phyloP scores from a whole-genome alignment of 306 rosid species.

The Elaeagnus macrophylla region DNA sequence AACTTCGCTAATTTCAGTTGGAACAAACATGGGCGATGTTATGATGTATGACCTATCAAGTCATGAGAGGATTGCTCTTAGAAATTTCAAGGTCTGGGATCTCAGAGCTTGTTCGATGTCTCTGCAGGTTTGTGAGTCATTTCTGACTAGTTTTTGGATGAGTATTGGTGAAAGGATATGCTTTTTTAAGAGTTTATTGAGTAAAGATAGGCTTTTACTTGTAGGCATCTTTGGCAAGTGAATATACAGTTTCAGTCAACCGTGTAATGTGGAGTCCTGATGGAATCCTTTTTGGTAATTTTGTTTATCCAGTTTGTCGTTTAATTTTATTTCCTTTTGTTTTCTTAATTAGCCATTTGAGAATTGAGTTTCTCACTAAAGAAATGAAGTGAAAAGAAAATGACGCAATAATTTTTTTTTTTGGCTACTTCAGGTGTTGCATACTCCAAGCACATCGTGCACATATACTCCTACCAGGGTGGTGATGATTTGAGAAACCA shows the following conservation, averaged over 20 bases:
- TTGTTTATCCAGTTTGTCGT: constrained; percentile 2
- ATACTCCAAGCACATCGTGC: constrained; percentile 91
- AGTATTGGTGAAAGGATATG: constrained; percentile 13
- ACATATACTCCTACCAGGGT: constrained; percentile 80
- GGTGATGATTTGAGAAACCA: constrained; percentile 81
- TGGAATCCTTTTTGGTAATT: constrained; percentile 76
- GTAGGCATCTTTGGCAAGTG: constrained; percentile 71
- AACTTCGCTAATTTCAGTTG: constrained; percentile 46
- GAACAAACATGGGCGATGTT: constrained; percentile 87
- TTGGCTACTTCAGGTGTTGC: constrained; percentile 74
- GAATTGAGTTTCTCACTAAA: constrained; percentile 11
- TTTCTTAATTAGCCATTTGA: constrained; percentile 7
- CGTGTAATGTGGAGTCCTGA: constrained; percentile 98
- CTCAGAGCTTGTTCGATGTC: constrained; percentile 51
- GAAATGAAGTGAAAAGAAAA: not conserved
- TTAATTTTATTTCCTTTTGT: not conserved
- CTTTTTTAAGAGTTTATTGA: constrained; percentile 7
- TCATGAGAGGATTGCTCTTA: constrained; percentile 64
- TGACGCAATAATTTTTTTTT: constrained; percentile 4
- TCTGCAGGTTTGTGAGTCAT: constrained; percentile 56
- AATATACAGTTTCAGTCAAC: constrained; percentile 71
- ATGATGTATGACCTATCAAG: constrained; percentile 81
- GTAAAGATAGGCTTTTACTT: constrained; percentile 18
- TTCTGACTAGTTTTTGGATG: constrained; percentile 3
- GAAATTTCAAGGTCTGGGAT: constrained; percentile 86